phyloP scores from a whole-genome alignment of 116 monocot species.

The Trichopus zeylanicus region DNA sequence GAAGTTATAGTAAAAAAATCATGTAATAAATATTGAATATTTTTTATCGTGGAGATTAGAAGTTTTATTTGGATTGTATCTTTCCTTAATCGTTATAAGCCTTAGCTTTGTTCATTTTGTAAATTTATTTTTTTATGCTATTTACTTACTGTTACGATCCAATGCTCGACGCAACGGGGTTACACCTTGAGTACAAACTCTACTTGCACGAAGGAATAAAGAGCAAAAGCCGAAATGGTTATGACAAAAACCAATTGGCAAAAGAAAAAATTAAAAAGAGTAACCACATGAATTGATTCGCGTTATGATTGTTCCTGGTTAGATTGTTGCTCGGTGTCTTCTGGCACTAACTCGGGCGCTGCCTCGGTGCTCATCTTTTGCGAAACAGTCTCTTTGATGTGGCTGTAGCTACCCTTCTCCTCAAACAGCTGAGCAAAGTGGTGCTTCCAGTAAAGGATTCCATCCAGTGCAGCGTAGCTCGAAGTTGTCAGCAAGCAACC shows the following conservation, averaged over 20 bases:
- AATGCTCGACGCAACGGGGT: no score
- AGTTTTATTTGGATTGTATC: no score
- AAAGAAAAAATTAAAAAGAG: no score
- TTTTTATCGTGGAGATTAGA: no score
- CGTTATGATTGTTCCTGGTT: conserved; percentile 1
- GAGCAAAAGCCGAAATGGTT: not conserved
- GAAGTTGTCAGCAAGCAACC: conserved; percentile 72
- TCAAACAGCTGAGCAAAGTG: conserved; percentile 82
- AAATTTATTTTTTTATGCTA: no score
- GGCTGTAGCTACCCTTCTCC: conserved; percentile 83
- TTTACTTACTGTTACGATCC: no score
- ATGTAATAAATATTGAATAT: no score
- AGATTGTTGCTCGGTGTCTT: not conserved
- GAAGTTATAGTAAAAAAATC: no score
- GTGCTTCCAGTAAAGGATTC: conserved; percentile 82
- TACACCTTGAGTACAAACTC: not conserved
- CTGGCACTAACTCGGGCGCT: not conserved
- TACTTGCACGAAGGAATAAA: not conserved
- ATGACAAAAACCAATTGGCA: no score
- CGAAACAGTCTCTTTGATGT: conserved; percentile 32
- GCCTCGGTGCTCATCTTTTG: conserved; percentile 16
- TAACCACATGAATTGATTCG: no score
- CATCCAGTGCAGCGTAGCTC: conserved; percentile 69
- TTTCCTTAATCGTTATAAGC: no score
- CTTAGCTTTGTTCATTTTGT: no score